Evolutionary conservation across 495 filamentous ascomycete species (phyloP), one percentile per base, ranked within the genome.

Genomic region (Geopyxis carbonaria): DNA sequence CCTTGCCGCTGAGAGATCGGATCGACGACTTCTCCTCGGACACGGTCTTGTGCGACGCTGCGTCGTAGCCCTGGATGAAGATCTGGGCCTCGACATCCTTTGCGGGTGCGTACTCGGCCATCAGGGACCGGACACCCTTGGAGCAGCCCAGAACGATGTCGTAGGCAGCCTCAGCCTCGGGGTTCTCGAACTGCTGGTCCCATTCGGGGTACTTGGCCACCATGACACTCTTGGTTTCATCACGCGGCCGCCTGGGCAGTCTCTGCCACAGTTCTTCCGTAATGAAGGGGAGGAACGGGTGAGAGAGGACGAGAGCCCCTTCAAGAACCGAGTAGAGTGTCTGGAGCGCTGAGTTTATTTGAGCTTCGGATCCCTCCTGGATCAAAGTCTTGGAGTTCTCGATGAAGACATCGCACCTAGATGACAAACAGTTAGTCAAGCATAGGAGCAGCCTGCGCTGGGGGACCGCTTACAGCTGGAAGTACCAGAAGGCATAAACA

Each of bases 371-470:
- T 22, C 75, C 75, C 14, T 69, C 65, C 20, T 69, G 66, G 46
- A 85, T 67, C 34, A 85, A 66, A 22, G 68, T 66, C 60, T 86
- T 85, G 51, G 73, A 77, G 65, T 87, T 84, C 59, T 85, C 80
- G 32, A 76, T 71, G 58, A 72, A 76, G 14, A 76, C 70, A 43
- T 78, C 73, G 43, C 72, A 77, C 20, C 50, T 15, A 9, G 30
- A 31, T 9, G 14, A 24, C 13, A 25, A 24, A 5, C 35, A 28
- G 30, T 13, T 19, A 16, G 34, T 11, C 2, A 5, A 43, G 37
- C 64, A 63, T 50, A 57, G 64, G 6, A 59, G 56, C n/a, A n/a
- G n/a, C n/a, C n/a, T n/a, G n/a, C n/a, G n/a, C n/a, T n/a, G n/a
- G n/a, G n/a, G n/a, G n/a, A n/a, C n/a, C 31, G 68, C 63, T 35